These are phyloP conservation scores for Candida nitratophila DNA, from an alignment of 805 yeast species.

Conservation along the genomic window DNA sequence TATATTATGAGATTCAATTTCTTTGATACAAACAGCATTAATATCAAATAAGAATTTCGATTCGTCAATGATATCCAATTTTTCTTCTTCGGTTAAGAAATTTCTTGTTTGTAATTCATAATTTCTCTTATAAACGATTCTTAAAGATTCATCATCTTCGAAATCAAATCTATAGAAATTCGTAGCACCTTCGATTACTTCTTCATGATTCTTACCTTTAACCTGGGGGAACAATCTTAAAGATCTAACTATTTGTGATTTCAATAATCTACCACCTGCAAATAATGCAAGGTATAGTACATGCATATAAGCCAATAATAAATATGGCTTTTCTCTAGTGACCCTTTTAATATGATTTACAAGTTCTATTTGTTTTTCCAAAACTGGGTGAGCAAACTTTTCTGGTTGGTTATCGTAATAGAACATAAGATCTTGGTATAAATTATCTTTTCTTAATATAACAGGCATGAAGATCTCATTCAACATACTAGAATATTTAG, in stretches of 20 bases:
- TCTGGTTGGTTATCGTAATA: slow-evolving; percentile 50
- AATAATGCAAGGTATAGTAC: slow-evolving; percentile 79
- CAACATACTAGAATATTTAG: slow-evolving; percentile 41
- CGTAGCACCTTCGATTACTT: slow-evolving; percentile 55
- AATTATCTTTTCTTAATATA: slow-evolving; percentile 51
- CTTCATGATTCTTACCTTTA: slow-evolving; percentile 57
- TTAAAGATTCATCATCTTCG: slow-evolving; percentile 57
- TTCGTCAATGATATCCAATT: slow-evolving; percentile 62
- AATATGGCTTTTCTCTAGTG: slow-evolving; percentile 57
- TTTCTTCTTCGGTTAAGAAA: slow-evolving; percentile 62
- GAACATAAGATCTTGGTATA: slow-evolving; percentile 58
- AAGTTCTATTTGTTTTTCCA: slow-evolving; percentile 57
- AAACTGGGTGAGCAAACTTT: slow-evolving; percentile 51
- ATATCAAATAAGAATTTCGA: slow-evolving; percentile 57
- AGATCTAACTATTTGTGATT: slow-evolving; percentile 58
- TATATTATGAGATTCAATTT: slow-evolving; percentile 62
- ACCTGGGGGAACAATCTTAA: slow-evolving; percentile 71
- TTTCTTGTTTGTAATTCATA: slow-evolving; percentile 74
- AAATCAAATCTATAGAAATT: slow-evolving; percentile 63
- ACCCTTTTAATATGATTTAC: slow-evolving; percentile 50
- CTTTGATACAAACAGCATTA: slow-evolving; percentile 53
- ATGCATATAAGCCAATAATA: slow-evolving; percentile 74
- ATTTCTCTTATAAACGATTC: slow-evolving; percentile 63
- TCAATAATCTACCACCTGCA: slow-evolving; percentile 77
- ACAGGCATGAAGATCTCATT: slow-evolving; percentile 62